Base-by-base conservation (phyloP, 352 stramenopile species). In the Pythium apleroticum region DNA sequence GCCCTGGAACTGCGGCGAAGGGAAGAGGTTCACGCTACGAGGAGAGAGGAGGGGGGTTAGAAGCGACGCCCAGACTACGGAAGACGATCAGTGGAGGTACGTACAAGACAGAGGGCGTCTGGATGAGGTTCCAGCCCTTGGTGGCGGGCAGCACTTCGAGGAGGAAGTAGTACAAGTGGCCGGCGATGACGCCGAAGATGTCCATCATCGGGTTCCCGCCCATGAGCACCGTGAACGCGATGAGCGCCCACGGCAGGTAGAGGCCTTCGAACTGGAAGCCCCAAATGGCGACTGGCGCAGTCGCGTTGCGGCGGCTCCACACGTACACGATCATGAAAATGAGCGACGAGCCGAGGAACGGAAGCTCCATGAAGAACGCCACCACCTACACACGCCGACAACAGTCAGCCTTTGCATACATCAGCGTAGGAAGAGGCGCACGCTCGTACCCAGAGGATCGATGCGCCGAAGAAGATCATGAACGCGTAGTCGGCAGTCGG, bases 301-400 rank as follows among this genome's bases (percentile, higher is more conserved):
- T 93, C 43, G 89, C 80, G 63, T 97, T 90, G 11, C 84, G 84
- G 41, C 86, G 88, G 66, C 89, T 97, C 89, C 89, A 97, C 48
- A 97, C 78, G 75, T 97, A 97, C 30, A 96, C 80, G 60, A 96
- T 94, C 81, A 93, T 95, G 59, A 97, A 96, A 71, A 95, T 93
- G 28, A 97, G 77, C 37, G 89, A 86, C 41, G 80, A 78, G 52
- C 86, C 88, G 12, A 96, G 71, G 73, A 97, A 97, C 37, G 81
- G 81, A 15, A 96, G 73, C 22, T 68, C 75, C 80, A 96, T 91
- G 68, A 95, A 88, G 66, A 92, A 92, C 33, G 76, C 86, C 30
- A 95, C 66, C 50, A 96, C 71, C 85, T 95, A 62, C 35, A 15
- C 19, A 50, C 25, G 48, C 17, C n/a, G n/a, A n/a, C n/a, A n/a